Percentiles rank a stretch among this genome's conserved stretches.
These are phyloP conservation scores for Chytriomyces hyalinus DNA, from an alignment of 192 early-diverging fungal species.

Conservation along the genomic window DNA sequence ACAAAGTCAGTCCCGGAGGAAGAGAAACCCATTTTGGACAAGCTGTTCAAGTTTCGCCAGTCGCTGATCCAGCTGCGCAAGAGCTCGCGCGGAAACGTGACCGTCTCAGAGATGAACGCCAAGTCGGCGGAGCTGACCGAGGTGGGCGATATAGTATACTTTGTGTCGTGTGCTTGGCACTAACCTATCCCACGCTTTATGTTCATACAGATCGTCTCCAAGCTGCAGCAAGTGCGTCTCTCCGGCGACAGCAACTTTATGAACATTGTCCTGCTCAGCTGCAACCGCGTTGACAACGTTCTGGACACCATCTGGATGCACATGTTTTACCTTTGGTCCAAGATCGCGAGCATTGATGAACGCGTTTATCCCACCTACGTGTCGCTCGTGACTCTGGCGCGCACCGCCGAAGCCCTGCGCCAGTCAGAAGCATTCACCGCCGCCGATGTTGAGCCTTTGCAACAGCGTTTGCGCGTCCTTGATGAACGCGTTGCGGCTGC, in stretches of 20 bases:
- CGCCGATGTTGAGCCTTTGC: slow-evolving; percentile 26
- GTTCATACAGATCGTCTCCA: neutral
- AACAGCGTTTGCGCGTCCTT: slow-evolving; percentile 20
- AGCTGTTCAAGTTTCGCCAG: slow-evolving; percentile 35
- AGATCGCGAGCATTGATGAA: slow-evolving; percentile 15
- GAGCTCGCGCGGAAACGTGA: slow-evolving; percentile 25
- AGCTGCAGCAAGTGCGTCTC: neutral
- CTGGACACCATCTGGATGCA: slow-evolving; percentile 40
- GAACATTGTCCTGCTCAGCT: neutral
- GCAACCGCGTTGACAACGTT: slow-evolving; percentile 34
- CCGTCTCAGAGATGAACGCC: slow-evolving; percentile 33
- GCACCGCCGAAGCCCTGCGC: slow-evolving; percentile 33
- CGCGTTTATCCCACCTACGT: slow-evolving; percentile 38
- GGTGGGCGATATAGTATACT: neutral
- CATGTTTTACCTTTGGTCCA: slow-evolving; percentile 33
- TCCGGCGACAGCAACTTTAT: neutral
- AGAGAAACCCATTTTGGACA: slow-evolving; percentile 36
- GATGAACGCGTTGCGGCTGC: slow-evolving; percentile 23
- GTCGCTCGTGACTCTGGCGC: slow-evolving; percentile 28
- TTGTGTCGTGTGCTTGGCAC: no score
- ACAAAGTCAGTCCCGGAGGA: neutral
- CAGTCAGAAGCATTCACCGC: slow-evolving; percentile 25
- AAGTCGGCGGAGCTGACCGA: slow-evolving; percentile 27
- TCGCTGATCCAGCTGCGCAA: slow-evolving; percentile 22
- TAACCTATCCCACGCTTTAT: neutral